A percentile compares a stretch with the other conserved stretches of the same genome.
Evolutionary conservation across 2,329 filamentous ascomycete species (phyloP).

Genomic region (Pestalotiopsis sp.): DNA sequence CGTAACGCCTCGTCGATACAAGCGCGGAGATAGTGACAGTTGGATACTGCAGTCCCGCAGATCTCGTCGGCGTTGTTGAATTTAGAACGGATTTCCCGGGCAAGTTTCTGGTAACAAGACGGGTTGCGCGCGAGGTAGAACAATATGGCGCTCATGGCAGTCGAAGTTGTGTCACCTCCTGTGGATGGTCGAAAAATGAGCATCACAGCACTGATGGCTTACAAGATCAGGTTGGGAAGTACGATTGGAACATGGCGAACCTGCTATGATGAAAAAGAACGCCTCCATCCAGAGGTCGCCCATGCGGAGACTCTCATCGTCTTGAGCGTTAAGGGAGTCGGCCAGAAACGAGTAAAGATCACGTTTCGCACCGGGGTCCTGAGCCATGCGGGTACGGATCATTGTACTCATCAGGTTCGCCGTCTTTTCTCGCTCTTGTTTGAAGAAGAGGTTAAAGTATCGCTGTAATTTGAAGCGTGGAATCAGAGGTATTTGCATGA

Average conservation of each 20-base stretch:
- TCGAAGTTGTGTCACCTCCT: constrained; percentile 34
- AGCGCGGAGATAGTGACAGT: constrained; percentile 45
- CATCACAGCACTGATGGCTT: neutral
- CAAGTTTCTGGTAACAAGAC: constrained; percentile 27
- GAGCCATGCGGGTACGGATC: constrained; percentile 20
- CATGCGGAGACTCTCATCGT: neutral
- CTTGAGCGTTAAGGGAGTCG: constrained; percentile 9
- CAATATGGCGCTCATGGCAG: constrained; percentile 32
- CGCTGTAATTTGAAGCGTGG: neutral
- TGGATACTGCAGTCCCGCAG: constrained; percentile 32
- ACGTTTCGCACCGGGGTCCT: constrained; percentile 16
- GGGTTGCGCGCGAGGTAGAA: constrained; percentile 38
- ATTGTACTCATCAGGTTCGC: constrained; percentile 20
- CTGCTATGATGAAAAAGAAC: constrained; percentile 14
- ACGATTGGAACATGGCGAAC: neutral
- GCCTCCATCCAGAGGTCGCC: constrained; percentile 9
- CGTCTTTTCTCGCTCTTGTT: neutral
- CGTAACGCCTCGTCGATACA: constrained; percentile 50
- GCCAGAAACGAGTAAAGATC: constrained; percentile 24
- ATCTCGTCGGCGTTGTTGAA: constrained; percentile 37
- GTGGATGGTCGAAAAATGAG: neutral
- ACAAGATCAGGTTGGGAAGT: no score
- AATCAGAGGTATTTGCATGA: neutral
- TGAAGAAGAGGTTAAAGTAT: neutral
- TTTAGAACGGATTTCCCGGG: constrained; percentile 31